Evolutionary conservation across 164 flowering plant species (phyloP), one percentile per base, ranked within the genome.

Genomic region (Protea cynaroides): DNA sequence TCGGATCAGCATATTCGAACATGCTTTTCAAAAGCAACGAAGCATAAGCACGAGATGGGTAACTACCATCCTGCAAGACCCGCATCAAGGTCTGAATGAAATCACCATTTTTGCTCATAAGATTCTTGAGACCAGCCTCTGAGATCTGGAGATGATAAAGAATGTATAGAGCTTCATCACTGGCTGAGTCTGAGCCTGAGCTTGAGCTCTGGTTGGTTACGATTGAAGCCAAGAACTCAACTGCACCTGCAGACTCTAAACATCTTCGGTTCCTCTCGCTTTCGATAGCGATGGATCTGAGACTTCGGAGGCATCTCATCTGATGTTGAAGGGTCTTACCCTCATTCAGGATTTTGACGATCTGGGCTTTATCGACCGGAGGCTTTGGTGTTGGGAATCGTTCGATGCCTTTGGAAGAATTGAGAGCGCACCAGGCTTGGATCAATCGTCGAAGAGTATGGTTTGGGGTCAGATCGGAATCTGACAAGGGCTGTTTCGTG

Each of bases 341-440:
- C 0, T 77, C 80, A 15, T 50, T 22, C 38, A 85, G 37, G 67
- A 87, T 76, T 34, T 77, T 73, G 50, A 43, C 10, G 49, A 89
- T 74, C 58, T 76, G 72, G 62, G 78, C n/a, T 60, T 70, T 72
- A 71, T 79, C 72, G 12, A 80, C 63, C 0, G 83, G 85, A 0
- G 88, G 81, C 67, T 77, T 83, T 0, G 96, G 96, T 0, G 94
- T 84, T 0, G 92, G 94, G 55, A 89, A 76, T 9, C 90, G 71
- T 19, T 91, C 87, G 65, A 84, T 21, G 3, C 83, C 84, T 34
- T 62, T 44, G 4, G 77, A 69, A 0, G 83, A 78, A 40, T 91
- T 81, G 65, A 81, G 74, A 38, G 76, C 84, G 82, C 94, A 89
- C 97, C 97, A 89, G 0, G 82, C 71, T 62, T 89, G 97, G 69